Percentiles rank a stretch among this genome's conserved stretches.
Conservation (phyloP, 441 rosid species). For the Biscutella laevigata region DNA sequence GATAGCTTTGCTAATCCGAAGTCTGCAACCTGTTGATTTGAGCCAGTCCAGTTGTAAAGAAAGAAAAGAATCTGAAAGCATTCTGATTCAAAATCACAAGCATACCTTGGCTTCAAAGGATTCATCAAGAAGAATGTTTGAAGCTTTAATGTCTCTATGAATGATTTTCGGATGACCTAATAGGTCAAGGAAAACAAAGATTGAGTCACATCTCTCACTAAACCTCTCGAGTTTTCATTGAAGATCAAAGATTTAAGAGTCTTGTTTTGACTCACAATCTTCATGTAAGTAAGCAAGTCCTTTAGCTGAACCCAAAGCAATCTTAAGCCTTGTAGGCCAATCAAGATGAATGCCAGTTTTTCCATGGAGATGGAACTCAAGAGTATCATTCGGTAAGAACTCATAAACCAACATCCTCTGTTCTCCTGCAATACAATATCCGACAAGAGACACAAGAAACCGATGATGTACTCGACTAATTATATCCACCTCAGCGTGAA, state of each 20-base stretch:
- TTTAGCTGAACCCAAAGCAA: slow-evolving; percentile 74
- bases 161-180: slow-evolving; percentile 78
- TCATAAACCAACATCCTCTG: slow-evolving; percentile 66
- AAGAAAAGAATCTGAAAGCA: background rate
- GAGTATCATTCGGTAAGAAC: slow-evolving; percentile 65
- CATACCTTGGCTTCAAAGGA: slow-evolving; percentile 65
- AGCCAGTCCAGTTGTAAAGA: too few species aligned
- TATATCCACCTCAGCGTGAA: slow-evolving; percentile 76
- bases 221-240: background rate
- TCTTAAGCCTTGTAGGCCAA: slow-evolving; percentile 62
- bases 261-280: slow-evolving; percentile 92
- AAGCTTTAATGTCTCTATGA: slow-evolving; percentile 77
- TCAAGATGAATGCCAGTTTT: slow-evolving; percentile 11
- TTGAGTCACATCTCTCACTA: too few species aligned
- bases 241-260: background rate
- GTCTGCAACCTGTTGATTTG: slow-evolving; percentile 59
- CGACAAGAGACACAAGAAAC: slow-evolving; percentile 75
- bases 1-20: slow-evolving; percentile 79
- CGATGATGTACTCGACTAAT: slow-evolving; percentile 86
- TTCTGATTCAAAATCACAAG: background rate
- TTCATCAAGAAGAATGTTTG: slow-evolving; percentile 66
- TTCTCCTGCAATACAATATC: slow-evolving; percentile 46
- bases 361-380: slow-evolving; percentile 76
- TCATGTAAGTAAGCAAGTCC: slow-evolving; percentile 88
- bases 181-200: too few species aligned